Evolutionary conservation across 1,139 yeast species (phyloP).

Genomic region (Scheffersomyces parashehatae): DNA sequence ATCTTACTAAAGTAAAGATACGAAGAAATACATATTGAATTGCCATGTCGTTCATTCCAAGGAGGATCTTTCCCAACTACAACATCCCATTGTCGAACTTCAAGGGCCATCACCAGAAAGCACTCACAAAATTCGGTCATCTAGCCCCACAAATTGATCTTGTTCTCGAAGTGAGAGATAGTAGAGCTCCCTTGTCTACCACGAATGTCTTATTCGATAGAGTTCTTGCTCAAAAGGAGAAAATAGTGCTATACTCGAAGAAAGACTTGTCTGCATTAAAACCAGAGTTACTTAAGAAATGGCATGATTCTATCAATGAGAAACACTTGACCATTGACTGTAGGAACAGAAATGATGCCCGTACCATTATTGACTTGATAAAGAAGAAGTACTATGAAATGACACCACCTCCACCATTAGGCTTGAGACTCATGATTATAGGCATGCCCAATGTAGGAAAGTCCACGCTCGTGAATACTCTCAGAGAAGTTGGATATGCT

Average conservation of each 20-base stretch:
- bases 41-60: slow-evolving; percentile 45
- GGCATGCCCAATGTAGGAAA: slow-evolving; percentile 99
- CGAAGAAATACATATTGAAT: not conserved
- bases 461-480: slow-evolving; percentile 79
- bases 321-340: slow-evolving; percentile 63
- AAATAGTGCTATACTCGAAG: slow-evolving; percentile 68
- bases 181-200: slow-evolving; percentile 86
- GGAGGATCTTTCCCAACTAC: slow-evolving; percentile 62
- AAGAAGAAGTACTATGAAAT: slow-evolving; percentile 42
- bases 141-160: slow-evolving; percentile 80
- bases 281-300: slow-evolving; percentile 38
- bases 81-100: slow-evolving; percentile 74
- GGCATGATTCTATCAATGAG: slow-evolving; percentile 56
- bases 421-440: slow-evolving; percentile 71
- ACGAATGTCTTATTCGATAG: slow-evolving; percentile 79
- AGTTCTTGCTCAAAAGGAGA: slow-evolving; percentile 58
- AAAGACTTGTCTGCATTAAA: slow-evolving; percentile 49
- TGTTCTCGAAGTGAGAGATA: slow-evolving; percentile 81
- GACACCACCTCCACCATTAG: slow-evolving; percentile 78
- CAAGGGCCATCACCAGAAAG: slow-evolving; percentile 89
- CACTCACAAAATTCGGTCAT: slow-evolving; percentile 67
- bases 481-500: slow-evolving; percentile 58
- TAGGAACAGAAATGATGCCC: slow-evolving; percentile 52
- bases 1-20: not conserved
- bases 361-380: slow-evolving; percentile 50